These are phyloP conservation scores for Galerina sulciceps DNA, from an alignment of 768 basidiomycete genomes.

Conservation along the genomic window DNA sequence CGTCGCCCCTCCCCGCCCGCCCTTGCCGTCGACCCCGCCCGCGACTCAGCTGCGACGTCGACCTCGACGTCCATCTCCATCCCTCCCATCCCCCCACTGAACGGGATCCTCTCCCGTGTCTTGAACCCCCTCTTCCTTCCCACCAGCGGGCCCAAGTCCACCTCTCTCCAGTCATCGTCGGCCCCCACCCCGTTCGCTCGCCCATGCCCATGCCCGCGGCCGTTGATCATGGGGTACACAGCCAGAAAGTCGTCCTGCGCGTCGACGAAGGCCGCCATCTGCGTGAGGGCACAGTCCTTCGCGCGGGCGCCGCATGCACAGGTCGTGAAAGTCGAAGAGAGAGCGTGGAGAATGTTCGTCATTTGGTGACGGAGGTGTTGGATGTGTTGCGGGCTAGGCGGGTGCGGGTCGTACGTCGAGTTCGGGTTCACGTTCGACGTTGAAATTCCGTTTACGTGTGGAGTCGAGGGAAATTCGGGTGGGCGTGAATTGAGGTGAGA, in stretches of 20 bases:
- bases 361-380: slow-evolving; percentile 65
- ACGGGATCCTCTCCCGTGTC: slow-evolving; percentile 59
- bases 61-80: slow-evolving; percentile 27
- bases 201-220: background rate
- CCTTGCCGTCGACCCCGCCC: background rate
- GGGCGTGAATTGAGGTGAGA: background rate
- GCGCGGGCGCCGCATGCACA: slow-evolving; percentile 73
- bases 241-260: background rate
- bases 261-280: slow-evolving; percentile 69
- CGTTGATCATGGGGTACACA: background rate
- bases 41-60: too few species aligned
- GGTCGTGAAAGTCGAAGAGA: slow-evolving; percentile 72
- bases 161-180: background rate
- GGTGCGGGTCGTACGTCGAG: background rate
- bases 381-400: slow-evolving; percentile 47
- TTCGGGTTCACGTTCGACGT: too few species aligned
- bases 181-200: too few species aligned
- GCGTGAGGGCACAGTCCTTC: slow-evolving; percentile 62
- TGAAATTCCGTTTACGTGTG: background rate
- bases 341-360: slow-evolving; percentile 69
- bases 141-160: slow-evolving; percentile 68
- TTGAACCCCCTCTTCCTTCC: slow-evolving; percentile 64
- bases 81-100: slow-evolving; percentile 60
- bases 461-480: background rate
- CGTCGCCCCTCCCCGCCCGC: background rate